phyloP scores from a whole-genome alignment of 345 rosid genomes.

The Citrus glauca region DNA sequence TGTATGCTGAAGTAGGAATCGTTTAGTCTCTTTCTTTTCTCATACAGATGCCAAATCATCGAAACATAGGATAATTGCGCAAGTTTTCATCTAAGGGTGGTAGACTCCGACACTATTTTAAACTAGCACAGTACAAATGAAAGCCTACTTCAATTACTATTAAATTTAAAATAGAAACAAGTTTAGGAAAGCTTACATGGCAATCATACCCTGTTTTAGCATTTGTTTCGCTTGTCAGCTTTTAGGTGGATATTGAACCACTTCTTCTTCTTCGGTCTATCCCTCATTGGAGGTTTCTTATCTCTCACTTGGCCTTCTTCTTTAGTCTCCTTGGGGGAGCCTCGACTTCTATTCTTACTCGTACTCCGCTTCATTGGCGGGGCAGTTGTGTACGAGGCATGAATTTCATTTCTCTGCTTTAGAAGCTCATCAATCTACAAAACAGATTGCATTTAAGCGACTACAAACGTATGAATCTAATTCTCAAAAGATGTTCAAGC shows the following conservation, averaged over 20 bases:
- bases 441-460: neutral
- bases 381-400: constrained; percentile 63
- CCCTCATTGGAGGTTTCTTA: constrained; percentile 48
- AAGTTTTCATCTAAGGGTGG: neutral
- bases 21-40: constrained; percentile 1
- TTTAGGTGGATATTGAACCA: constrained; percentile 85
- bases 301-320: constrained; percentile 62
- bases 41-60: constrained; percentile 6
- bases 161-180: neutral
- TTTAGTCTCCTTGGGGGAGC: constrained; percentile 52
- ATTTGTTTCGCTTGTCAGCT: constrained; percentile 88
- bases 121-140: neutral
- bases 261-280: constrained; percentile 69
- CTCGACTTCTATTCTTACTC: constrained; percentile 58
- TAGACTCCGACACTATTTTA: constrained; percentile 1
- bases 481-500: neutral
- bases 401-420: constrained; percentile 76
- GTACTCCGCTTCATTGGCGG: constrained; percentile 62
- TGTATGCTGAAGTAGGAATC: neutral
- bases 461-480: constrained; percentile 1
- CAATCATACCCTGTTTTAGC: constrained; percentile 39
- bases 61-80: constrained; percentile 6
- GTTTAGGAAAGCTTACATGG: neutral
- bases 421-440: constrained; percentile 89
- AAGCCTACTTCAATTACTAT: neutral